phyloP scores from a whole-genome alignment of 129 eudicot genomes.

The Centrapalus pauciflorus region DNA sequence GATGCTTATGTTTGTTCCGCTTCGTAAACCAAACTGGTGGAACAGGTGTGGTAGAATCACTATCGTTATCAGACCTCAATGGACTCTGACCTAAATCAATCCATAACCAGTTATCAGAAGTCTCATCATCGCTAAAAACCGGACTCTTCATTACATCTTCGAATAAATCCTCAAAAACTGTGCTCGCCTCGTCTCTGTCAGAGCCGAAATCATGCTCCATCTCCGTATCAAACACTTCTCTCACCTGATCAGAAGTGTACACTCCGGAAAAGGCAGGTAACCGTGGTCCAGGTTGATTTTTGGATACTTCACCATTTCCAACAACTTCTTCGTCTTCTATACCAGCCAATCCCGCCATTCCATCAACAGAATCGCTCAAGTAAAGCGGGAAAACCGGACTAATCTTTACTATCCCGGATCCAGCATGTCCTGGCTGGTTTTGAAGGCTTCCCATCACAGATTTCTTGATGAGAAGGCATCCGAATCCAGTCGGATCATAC shows the following conservation, averaged over 20 bases:
- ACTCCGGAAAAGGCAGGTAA: constrained; percentile 94
- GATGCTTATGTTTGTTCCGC: constrained; percentile 40
- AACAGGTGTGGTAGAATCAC: constrained; percentile 29
- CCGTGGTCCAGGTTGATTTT: constrained; percentile 44
- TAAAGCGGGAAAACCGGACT: constrained; percentile 74
- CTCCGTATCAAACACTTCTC: constrained; percentile 84
- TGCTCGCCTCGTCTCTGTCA: constrained; percentile 68
- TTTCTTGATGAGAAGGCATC: constrained; percentile 85
- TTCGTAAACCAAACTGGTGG: constrained; percentile 81
- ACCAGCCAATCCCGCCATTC: constrained; percentile 36
- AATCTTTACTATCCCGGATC: constrained; percentile 88
- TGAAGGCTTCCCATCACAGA: constrained; percentile 77
- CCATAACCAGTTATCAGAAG: constrained; percentile 74
- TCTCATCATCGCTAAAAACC: constrained; percentile 84
- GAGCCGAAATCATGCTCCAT: constrained; percentile 67
- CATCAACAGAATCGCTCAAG: constrained; percentile 75
- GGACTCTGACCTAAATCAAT: constrained; percentile 91
- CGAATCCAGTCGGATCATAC: constrained; percentile 90
- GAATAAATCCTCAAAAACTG: constrained; percentile 76
- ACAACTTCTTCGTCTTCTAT: constrained; percentile 40
- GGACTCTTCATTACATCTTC: constrained; percentile 93
- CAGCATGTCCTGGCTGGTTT: constrained; percentile 76
- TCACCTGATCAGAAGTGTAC: constrained; percentile 81
- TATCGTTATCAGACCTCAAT: constrained; percentile 31
- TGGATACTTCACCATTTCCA: constrained; percentile 42